phyloP scores from a whole-genome alignment of 441 rosid genomes.

The Lepidium campestre region DNA sequence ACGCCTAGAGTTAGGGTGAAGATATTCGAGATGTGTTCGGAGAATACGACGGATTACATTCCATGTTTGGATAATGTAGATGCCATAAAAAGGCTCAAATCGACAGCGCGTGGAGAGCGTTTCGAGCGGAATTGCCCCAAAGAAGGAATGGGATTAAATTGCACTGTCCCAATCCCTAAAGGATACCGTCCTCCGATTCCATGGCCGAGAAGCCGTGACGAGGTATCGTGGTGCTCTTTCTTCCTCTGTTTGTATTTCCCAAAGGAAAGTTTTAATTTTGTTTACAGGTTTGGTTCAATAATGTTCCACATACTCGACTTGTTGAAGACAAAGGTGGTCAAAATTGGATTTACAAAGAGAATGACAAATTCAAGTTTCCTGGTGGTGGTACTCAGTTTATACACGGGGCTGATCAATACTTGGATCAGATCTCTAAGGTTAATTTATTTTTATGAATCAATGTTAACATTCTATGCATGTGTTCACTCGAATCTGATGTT shows the following conservation, averaged over 20 bases:
- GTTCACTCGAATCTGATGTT: constrained; percentile 21
- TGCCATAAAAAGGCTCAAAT: constrained; percentile 53
- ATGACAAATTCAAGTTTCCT: constrained; percentile 88
- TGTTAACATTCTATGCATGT: not conserved
- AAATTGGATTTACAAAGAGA: constrained; percentile 74
- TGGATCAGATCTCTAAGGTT: constrained; percentile 86
- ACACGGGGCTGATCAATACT: constrained; percentile 91
- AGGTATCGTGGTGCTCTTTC: constrained; percentile 40
- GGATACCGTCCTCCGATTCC: constrained; percentile 71
- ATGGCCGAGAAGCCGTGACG: constrained; percentile 95
- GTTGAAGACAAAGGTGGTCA: constrained; percentile 98
- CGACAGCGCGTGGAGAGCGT: constrained; percentile 71
- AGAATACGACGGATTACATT: constrained; percentile 66
- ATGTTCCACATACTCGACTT: constrained; percentile 82
- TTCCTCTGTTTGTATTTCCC: not conserved
- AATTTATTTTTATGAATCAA: not conserved
- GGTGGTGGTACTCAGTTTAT: constrained; percentile 99
- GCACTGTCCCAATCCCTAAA: constrained; percentile 74
- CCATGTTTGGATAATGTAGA: constrained; percentile 89
- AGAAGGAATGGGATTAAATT: constrained; percentile 54
- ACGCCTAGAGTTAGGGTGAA: constrained; percentile 26
- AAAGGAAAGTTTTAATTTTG: constrained; percentile 7
- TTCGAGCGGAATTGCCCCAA: constrained; percentile 88
- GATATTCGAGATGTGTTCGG: constrained; percentile 45
- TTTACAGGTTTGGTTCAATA: constrained; percentile 75